phyloP scores from a whole-genome alignment of 2,329 filamentous ascomycete genomes.

The Zarea fungicola region DNA sequence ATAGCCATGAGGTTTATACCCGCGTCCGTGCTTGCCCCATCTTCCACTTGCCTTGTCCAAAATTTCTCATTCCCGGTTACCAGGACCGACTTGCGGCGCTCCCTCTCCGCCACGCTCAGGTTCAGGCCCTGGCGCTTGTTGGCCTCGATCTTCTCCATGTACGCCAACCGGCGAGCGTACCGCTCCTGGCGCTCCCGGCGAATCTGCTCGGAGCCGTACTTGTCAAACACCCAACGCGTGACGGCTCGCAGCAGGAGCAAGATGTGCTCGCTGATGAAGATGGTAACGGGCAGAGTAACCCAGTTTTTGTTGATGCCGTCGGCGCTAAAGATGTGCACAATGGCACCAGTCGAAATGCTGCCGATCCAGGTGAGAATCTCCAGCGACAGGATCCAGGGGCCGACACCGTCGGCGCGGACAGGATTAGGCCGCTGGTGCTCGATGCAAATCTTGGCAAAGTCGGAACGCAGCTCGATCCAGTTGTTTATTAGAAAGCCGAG shows the following conservation, averaged over 20 bases:
- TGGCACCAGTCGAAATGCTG: conserved; percentile 64
- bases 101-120: conserved; percentile 30
- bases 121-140: conserved; percentile 28
- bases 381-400: conserved; percentile 65
- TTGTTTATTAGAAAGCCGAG: conserved; percentile 71
- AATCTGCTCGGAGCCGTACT: conserved; percentile 36
- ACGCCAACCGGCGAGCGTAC: conserved; percentile 31
- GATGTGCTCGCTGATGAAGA: conserved; percentile 69
- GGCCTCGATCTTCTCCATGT: conserved; percentile 37
- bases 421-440: conserved; percentile 69
- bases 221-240: conserved; percentile 31
- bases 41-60: conserved; percentile 38
- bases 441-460: conserved; percentile 70
- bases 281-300: conserved; percentile 61
- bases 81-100: conserved; percentile 33
- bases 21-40: conserved; percentile 30
- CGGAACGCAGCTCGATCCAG: conserved; percentile 71
- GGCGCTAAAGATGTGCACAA: conserved; percentile 66
- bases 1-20: conserved; percentile 31
- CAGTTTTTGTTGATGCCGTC: conserved; percentile 51
- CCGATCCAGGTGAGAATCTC: conserved; percentile 68
- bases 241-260: conserved; percentile 56
- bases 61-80: conserved; percentile 30
- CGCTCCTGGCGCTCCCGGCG: conserved; percentile 34
- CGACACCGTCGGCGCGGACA: conserved; percentile 65